phyloP scores from a whole-genome alignment of 176 grass and related monocot species.

The Rhynchospora breviuscula region DNA sequence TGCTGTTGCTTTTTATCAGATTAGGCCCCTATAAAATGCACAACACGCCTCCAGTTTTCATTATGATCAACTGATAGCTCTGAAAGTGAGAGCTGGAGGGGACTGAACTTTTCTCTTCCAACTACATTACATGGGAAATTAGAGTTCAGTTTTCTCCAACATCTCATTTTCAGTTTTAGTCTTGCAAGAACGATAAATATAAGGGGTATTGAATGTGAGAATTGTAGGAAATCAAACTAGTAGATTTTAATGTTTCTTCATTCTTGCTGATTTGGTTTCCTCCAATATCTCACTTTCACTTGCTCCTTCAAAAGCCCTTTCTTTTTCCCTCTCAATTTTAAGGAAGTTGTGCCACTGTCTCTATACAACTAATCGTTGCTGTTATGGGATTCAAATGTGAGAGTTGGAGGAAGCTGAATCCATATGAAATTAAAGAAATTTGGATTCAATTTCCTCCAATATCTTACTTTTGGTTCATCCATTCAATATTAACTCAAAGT shows the following conservation, averaged over 20 bases:
- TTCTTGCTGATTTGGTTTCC: conserved; percentile 6
- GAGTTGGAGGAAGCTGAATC: conserved; percentile 6
- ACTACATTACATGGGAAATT: not conserved
- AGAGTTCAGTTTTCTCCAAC: conserved; percentile 22
- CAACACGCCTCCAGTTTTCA: not conserved
- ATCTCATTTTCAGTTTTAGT: conserved; percentile 6
- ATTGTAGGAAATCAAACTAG: conserved; percentile 3
- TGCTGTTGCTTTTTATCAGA: not conserved
- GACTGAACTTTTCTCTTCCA: not conserved
- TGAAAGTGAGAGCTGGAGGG: not conserved
- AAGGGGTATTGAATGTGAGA: conserved; percentile 7
- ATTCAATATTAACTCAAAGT: not conserved
- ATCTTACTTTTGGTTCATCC: not conserved
- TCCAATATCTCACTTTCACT: conserved; percentile 23
- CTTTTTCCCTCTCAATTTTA: not conserved
- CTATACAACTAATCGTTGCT: not conserved
- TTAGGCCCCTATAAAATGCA: not conserved
- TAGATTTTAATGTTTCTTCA: not conserved
- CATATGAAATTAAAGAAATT: not conserved
- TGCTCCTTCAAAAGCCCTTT: not conserved
- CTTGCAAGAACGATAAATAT: not conserved
- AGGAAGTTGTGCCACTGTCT: not conserved
- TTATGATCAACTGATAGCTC: not conserved
- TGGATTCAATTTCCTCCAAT: not conserved
- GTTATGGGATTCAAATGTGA: conserved; percentile 4